Percentiles rank a stretch among this genome's conserved stretches.
These are phyloP conservation scores for Raffaelea ambrosiae DNA, from an alignment of 2,329 filamentous ascomycete species.

Conservation along the genomic window DNA sequence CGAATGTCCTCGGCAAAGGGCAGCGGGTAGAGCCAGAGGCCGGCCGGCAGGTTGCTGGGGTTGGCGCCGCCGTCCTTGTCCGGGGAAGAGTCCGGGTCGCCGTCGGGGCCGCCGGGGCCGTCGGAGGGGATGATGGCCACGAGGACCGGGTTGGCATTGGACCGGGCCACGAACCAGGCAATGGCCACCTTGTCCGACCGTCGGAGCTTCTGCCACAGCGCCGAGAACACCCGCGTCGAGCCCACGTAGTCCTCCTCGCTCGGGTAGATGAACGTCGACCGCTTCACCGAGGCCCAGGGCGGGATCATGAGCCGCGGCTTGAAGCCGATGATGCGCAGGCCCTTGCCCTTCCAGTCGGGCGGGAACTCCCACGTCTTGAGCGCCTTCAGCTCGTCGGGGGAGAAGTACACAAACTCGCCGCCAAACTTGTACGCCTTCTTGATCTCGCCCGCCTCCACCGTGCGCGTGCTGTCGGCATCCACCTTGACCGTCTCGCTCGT, in stretches of 20 bases:
- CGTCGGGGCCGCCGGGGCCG: slow-evolving; percentile 31
- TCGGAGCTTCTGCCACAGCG: slow-evolving; percentile 79
- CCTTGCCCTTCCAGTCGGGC: slow-evolving; percentile 60
- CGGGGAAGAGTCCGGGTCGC: not conserved
- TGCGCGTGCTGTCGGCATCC: slow-evolving; percentile 67
- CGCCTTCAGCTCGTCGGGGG: slow-evolving; percentile 69
- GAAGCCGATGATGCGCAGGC: slow-evolving; percentile 88
- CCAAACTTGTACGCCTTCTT: slow-evolving; percentile 95
- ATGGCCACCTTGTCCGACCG: slow-evolving; percentile 73
- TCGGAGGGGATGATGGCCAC: slow-evolving; percentile 72
- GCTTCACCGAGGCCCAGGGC: slow-evolving; percentile 76
- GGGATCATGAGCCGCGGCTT: slow-evolving; percentile 70
- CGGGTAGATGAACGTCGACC: slow-evolving; percentile 88
- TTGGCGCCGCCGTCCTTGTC: slow-evolving; percentile 54
- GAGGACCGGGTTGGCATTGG: slow-evolving; percentile 70
- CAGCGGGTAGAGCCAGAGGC: slow-evolving; percentile 80
- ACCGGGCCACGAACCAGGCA: slow-evolving; percentile 80
- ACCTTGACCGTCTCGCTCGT: slow-evolving; percentile 64
- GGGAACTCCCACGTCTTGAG: slow-evolving; percentile 47
- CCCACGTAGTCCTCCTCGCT: slow-evolving; percentile 85
- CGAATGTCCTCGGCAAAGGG: slow-evolving; percentile 87
- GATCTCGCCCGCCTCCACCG: slow-evolving; percentile 72
- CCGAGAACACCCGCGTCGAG: slow-evolving; percentile 86
- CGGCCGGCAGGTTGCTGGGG: slow-evolving; percentile 65
- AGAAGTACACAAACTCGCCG: slow-evolving; percentile 80